Conservation (phyloP, 1,139 yeast species). For the Yamadazyma atlantica region DNA sequence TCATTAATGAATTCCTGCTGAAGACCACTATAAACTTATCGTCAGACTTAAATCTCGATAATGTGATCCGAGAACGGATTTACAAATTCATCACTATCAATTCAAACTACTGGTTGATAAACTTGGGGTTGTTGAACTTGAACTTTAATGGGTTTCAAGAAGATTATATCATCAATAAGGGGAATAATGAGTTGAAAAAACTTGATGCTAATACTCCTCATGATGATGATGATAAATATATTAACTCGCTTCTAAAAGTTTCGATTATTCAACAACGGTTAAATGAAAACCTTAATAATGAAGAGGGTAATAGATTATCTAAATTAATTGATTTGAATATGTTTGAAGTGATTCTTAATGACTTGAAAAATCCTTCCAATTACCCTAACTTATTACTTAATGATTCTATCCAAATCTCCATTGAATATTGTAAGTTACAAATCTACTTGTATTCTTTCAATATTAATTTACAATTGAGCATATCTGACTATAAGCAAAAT, state of each 20-base stretch:
- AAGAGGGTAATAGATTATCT: slow-evolving; percentile 20
- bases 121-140: slow-evolving; percentile 40
- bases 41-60: slow-evolving; percentile 32
- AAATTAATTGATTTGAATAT: slow-evolving; percentile 41
- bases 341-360: slow-evolving; percentile 44
- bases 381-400: slow-evolving; percentile 19
- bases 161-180: slow-evolving; percentile 41
- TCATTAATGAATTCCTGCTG: slow-evolving; percentile 45
- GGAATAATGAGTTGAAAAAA: slow-evolving; percentile 23
- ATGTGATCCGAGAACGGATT: slow-evolving; percentile 42
- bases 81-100: slow-evolving; percentile 46
- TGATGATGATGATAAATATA: slow-evolving; percentile 29
- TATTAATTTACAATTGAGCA: slow-evolving; percentile 27
- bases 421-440: slow-evolving; percentile 43
- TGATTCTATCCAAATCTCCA: slow-evolving; percentile 31
- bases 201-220: slow-evolving; percentile 5
- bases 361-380: slow-evolving; percentile 20
- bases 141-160: slow-evolving; percentile 42
- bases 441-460: slow-evolving; percentile 36
- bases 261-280: slow-evolving; percentile 44
- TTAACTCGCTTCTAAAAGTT: slow-evolving; percentile 39
- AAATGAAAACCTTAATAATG: slow-evolving; percentile 37
- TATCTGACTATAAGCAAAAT: slow-evolving; percentile 29
- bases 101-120: slow-evolving; percentile 46
- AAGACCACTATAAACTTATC: slow-evolving; percentile 40